Base-by-base conservation (phyloP, 257 asterid species). In the Ophiorrhiza pumila region DNA sequence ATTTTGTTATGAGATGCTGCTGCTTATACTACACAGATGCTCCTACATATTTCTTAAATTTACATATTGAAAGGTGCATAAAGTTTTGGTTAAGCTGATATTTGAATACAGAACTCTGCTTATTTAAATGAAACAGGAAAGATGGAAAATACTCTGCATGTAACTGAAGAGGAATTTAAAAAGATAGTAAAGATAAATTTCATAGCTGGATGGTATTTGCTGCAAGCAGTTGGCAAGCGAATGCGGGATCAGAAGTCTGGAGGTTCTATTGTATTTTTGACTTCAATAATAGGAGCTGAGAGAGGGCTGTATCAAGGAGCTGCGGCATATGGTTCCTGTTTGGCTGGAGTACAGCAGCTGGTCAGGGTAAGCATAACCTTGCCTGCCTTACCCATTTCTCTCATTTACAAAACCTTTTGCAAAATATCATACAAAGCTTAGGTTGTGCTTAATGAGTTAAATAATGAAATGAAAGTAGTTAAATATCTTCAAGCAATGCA, bases 251-350 rank as follows among this genome's bases (percentile, higher is more conserved):
- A 87, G 71, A 78, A 90, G 70, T 73, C 90, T 11, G 99, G 99
- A 23, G 99, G 98, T 64, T 94, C 98, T 41, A 85, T 94, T 43
- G 88, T 94, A 5, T 82, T 88, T 80, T 66, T 94, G 87, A 87
- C 95, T 47, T 75, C 99, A 1, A 83, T 90, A 55, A 78, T 86
- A 20, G 98, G 99, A 39, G 90, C 89, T 45, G 99, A 94, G 78
- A 88, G 98, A 84, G 99, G 98, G 56, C 55, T 94, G 58, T 91
- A 94, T 83, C 97, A 77, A 70, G 98, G 99, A 66, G 93, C 99
- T 62, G 96, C 99, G 77, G 97, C 96, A 63, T 94, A 88, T 76
- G 99, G 99, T 75, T 87, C 98, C 3, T 91, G 97, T 85, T 78
- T 90, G 74, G 99, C 95, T 74, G 97, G 96, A 77, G 73, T 91